Evolutionary conservation across 352 stramenopile genomes (phyloP), one percentile per base, ranked within the genome.

Genomic region (Phytophthora uliginosa): DNA sequence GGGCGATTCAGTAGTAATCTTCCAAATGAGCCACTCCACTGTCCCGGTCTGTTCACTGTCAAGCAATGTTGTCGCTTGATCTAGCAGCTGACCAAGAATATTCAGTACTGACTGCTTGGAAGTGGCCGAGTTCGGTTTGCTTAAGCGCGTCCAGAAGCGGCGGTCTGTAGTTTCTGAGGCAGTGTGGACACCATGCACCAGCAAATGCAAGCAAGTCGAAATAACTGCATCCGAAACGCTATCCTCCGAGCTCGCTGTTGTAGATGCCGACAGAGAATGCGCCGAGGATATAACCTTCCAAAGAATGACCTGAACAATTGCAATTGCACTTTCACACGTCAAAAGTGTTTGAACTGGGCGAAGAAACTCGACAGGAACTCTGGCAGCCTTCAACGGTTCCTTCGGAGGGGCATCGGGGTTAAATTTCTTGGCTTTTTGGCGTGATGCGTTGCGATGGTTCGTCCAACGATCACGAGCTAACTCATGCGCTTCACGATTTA

Each of bases 401-500:
- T 81, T 85, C 5, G 80, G 79, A 3, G 66, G 54, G 1, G 47
- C 48, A 22, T 59, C 55, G 7, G 76, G 24, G 3, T 40, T 64
- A 36, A 13, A 45, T 31, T 73, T 74, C 10, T 73, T 79, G 24
- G 50, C 34, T 68, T 89, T 84, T 67, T 77, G 67, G 6, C 78
- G 72, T 24, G 57, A 71, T 31, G 66, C 38, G 36, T 94, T 95
- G 34, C 89, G 83, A 63, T 91, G 88, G 15, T 69, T 92, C 8
- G 89, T 94, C 85, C 89, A 96, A 53, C 85, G 87, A 79, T 96
- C 90, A 33, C 90, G 89, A 4, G 90, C 90, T 34, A 90, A 61
- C 52, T 97, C 90, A 56, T 97, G 90, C 10, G 86, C 71, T 75
- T 97, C 90, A 22, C 90, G 86, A 50, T 95, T 97, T 13, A 97